These are phyloP conservation scores for Monascus purpureus DNA, from an alignment of 495 filamentous ascomycete species.

Conservation along the genomic window DNA sequence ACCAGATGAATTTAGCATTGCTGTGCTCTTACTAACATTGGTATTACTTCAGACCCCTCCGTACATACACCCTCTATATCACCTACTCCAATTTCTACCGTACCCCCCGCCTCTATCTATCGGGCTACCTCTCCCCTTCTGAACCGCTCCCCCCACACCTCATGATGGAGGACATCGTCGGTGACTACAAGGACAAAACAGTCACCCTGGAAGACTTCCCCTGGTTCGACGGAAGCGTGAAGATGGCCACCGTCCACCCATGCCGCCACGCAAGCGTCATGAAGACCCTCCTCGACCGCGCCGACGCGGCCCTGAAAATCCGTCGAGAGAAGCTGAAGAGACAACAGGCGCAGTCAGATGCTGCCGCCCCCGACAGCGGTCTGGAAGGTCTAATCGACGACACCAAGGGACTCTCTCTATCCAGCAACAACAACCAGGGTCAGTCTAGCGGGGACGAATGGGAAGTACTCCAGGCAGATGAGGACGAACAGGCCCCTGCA, in stretches of 20 bases:
- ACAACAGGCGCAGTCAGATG: slow-evolving; percentile 33
- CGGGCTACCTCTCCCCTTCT: slow-evolving; percentile 70
- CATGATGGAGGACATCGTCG: slow-evolving; percentile 99
- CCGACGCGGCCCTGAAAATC: slow-evolving; percentile 83
- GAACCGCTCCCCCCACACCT: slow-evolving; percentile 73
- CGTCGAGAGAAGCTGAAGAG: slow-evolving; percentile 63
- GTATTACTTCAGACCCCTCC: slow-evolving; percentile 46
- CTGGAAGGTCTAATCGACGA: slow-evolving; percentile 54
- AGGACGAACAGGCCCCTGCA: slow-evolving; percentile 64
- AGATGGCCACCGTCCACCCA: slow-evolving; percentile 94
- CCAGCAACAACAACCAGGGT: slow-evolving; percentile 29
- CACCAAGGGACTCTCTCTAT: slow-evolving; percentile 31
- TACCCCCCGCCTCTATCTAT: slow-evolving; percentile 89
- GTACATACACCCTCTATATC: slow-evolving; percentile 96
- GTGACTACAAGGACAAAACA: slow-evolving; percentile 99
- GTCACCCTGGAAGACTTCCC: slow-evolving; percentile 97
- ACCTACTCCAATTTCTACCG: slow-evolving; percentile 94
- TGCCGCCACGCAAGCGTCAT: slow-evolving; percentile 91
- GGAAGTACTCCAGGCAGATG: slow-evolving; percentile 51
- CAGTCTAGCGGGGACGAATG: slow-evolving; percentile 65
- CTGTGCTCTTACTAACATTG: too few species aligned
- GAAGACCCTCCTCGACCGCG: slow-evolving; percentile 92
- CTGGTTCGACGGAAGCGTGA: slow-evolving; percentile 66
- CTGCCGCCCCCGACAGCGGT: slow-evolving; percentile 41
- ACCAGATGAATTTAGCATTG: too few species aligned